These are phyloP conservation scores for Triangularia setosa DNA, from an alignment of 2,329 filamentous ascomycete genomes.

Conservation along the genomic window DNA sequence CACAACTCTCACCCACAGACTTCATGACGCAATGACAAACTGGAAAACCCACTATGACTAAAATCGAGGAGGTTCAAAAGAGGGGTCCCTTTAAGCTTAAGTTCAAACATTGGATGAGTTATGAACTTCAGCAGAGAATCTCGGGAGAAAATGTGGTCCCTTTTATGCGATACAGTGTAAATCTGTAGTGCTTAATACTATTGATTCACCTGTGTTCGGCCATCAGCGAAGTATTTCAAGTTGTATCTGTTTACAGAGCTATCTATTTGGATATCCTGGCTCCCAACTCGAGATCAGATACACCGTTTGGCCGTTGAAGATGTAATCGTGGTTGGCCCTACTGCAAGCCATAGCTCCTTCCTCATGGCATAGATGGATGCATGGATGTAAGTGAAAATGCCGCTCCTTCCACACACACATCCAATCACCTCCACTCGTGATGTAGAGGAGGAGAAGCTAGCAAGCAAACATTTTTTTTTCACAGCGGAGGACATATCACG, in stretches of 20 bases:
- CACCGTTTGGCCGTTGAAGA: background rate
- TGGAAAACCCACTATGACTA: slow-evolving; percentile 15
- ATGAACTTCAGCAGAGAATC: background rate
- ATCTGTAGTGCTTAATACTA: no score
- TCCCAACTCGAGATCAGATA: no score
- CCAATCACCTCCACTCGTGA: background rate
- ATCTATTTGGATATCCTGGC: no score
- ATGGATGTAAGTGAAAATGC: background rate
- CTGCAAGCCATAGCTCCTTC: no score
- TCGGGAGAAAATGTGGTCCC: background rate
- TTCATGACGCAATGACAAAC: slow-evolving; percentile 19
- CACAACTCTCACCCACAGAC: slow-evolving; percentile 6
- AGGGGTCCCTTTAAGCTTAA: background rate
- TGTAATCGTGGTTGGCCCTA: no score
- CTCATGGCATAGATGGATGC: background rate
- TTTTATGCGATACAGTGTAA: no score
- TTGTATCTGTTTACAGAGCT: no score
- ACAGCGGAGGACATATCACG: background rate
- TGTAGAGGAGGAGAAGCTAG: background rate
- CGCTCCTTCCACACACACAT: background rate
- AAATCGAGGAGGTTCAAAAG: slow-evolving; percentile 1
- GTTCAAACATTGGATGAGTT: background rate
- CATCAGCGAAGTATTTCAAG: no score
- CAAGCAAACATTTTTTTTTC: background rate
- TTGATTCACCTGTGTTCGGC: no score